Base-by-base conservation (phyloP, 352 stramenopile species). In the Phytopythium oedochilum region DNA sequence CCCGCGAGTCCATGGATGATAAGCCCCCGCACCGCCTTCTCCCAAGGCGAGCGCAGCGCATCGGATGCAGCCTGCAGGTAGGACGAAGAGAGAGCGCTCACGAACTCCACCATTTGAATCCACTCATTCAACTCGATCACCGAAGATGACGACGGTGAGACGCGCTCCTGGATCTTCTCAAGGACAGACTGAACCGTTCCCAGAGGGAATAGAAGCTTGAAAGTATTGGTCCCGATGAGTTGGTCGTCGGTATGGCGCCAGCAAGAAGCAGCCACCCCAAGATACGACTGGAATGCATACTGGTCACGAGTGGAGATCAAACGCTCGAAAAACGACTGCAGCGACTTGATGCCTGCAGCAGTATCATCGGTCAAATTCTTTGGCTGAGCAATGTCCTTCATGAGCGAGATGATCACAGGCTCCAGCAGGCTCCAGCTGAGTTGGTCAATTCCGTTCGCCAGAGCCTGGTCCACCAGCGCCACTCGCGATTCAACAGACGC, bases 1-100 rank as follows among this genome's bases (percentile, higher is more conserved):
- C 77, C 83, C 0, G 73, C 64, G 42, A 93, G 63, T 1, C 71
- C 73, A 57, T 90, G 71, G 10, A 60, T 78, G 26, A 93, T 63
- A 17, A 86, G 32, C 48, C 73, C 66, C 46, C 71, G 72, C 20
- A 66, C 70, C 0, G 81, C 59, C 6, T 70, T 68, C 22, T 75
- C 77, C 82, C 82, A 92, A n/a, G 59, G 60, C n/a, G 64, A 63
- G 48, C 71, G 53, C n/a, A 87, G 68, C 11, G 63, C 59, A 1
- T 55, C 53, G 26, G 62, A 54, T 7, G 42, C 23, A 12, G 57
- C 63, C 39, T 22, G 18, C 35, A 70, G 31, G 4, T 72, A 42
- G 39, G 56, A 75, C 38, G 53, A 32, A 6, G 68, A 56, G 6
- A 85, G 53, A 9, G 60, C 57, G 29, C 57, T 69, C 3, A 70